These are phyloP conservation scores for Thalia dealbata DNA, from an alignment of 176 grass and related monocot genomes.

Conservation along the genomic window DNA sequence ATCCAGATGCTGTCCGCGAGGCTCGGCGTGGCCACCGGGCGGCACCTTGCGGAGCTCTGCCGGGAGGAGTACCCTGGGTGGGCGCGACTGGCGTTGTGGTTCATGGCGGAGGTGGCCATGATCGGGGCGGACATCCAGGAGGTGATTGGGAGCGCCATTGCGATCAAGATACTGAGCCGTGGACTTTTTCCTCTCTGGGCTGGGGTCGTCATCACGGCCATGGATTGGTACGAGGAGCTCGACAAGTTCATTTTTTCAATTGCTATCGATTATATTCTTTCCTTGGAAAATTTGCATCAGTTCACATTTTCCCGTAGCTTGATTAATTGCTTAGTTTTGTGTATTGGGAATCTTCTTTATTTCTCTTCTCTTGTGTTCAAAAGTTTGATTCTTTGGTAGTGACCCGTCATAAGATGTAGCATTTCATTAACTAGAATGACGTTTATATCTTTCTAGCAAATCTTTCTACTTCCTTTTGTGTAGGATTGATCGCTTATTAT, in stretches of 20 bases:
- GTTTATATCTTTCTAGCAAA: neutral
- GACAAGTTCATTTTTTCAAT: neutral
- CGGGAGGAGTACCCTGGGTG: constrained; percentile 4
- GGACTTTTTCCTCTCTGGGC: constrained; percentile 8
- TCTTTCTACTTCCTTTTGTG: neutral
- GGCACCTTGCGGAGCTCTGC: constrained; percentile 10
- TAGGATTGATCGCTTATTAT: neutral
- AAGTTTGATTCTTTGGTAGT: neutral
- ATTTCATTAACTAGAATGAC: neutral
- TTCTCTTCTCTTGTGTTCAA: neutral
- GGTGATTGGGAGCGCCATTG: constrained; percentile 16
- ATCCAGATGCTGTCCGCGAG: constrained; percentile 20
- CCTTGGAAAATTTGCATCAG: no score
- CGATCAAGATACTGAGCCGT: constrained; percentile 18
- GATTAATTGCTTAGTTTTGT: neutral
- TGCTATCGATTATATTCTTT: neutral
- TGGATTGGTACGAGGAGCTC: constrained; percentile 14
- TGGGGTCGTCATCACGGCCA: constrained; percentile 10
- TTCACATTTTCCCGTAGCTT: no score
- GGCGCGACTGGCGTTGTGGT: constrained; percentile 4
- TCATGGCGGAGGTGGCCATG: constrained; percentile 17
- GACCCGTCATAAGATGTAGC: neutral
- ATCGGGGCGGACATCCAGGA: constrained; percentile 18
- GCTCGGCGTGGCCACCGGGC: constrained; percentile 15
- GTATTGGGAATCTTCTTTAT: neutral